Base-by-base conservation (phyloP, 2,329 filamentous ascomycete genomes). In the Aspergillus sp. region DNA sequence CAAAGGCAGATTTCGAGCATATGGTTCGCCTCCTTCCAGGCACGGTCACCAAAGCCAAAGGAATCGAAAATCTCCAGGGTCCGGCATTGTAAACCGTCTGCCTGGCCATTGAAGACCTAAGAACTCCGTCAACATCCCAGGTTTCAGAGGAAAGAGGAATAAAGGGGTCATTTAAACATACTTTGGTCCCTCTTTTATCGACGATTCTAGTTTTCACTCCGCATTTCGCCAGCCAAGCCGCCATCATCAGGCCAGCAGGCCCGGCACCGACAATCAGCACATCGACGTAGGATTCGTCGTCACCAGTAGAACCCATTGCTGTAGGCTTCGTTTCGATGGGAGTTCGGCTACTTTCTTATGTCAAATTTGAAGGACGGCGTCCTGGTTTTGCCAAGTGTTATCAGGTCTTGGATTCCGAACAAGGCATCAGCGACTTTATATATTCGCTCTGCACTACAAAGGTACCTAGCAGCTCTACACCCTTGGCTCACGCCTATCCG, bases 11-110 rank as follows among this genome's bases (percentile, higher is more conserved):
- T 84, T 76, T 88, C 87, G n/a, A 87, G 77, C 77, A 89, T 83
- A 66, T 87, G 86, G 67, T 88, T 88, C 9, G 8, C 80, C 64
- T 90, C 87, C 55, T 85, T 86, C 81, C 84, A 84, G 1, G 81
- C 82, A 9, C 82, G 76, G 63, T 90, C 83, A 5, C 79, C 84
- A 62, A 91, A 84, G 1, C 85, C 87, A 63, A 91, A 87, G 57
- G 84, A 86, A 64, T 90, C 86, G 55, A 90, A 84, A 12, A 90
- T 87, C 71, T 65, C 62, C n/a, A 61, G 40, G 19, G 63, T 63
- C 27, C 59, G 57, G 21, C 57, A 55, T 27, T 59, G 55, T 39
- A 62, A 45, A 7, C 59, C 56, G 55, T 65, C 58, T 7, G 65
- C 65, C 53, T 70, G 67, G 21, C 69, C 66, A 21, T 61, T 56